Percentiles rank a stretch among this genome's conserved stretches.
These are phyloP conservation scores for Coccinonectria pachysandricola DNA, from an alignment of 2,329 filamentous ascomycete species.

Conservation along the genomic window DNA sequence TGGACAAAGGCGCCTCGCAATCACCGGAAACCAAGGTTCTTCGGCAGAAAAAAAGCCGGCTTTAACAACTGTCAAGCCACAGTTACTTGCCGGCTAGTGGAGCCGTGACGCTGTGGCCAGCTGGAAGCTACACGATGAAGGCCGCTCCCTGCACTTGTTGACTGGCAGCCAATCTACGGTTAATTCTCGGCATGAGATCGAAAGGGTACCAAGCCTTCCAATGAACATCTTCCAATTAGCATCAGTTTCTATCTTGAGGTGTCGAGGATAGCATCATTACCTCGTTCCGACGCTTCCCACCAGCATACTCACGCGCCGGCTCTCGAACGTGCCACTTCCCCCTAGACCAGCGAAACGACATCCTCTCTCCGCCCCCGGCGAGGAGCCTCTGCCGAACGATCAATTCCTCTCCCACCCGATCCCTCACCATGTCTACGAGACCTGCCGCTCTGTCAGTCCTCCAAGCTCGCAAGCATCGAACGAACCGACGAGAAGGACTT, in stretches of 20 bases:
- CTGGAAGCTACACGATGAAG: too few species aligned
- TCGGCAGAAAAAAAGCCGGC: too few species aligned
- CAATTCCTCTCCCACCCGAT: conserved; percentile 5
- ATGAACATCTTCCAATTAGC: too few species aligned
- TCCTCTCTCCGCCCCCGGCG: conserved; percentile 11
- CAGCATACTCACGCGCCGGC: conserved; percentile 6
- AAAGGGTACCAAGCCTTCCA: too few species aligned
- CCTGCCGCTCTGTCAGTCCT: conserved; percentile 40
- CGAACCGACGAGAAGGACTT: conserved; percentile 1
- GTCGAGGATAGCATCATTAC: not conserved
- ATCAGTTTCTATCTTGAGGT: not conserved
- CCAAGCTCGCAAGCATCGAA: conserved; percentile 4
- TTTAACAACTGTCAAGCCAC: too few species aligned
- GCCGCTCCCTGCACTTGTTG: too few species aligned
- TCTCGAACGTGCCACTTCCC: conserved; percentile 8
- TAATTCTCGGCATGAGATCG: too few species aligned
- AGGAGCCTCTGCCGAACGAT: conserved; percentile 9
- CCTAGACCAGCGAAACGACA: conserved; percentile 7
- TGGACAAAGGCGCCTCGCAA: too few species aligned
- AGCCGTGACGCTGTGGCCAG: too few species aligned
- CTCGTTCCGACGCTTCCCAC: conserved; percentile 6
- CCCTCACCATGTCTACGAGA: conserved; percentile 24
- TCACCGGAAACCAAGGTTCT: too few species aligned
- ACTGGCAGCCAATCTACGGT: too few species aligned
- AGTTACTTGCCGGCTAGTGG: too few species aligned